Evolutionary conservation across 805 yeast species (phyloP).

Genomic region (Debaryomyces tyrocola): DNA sequence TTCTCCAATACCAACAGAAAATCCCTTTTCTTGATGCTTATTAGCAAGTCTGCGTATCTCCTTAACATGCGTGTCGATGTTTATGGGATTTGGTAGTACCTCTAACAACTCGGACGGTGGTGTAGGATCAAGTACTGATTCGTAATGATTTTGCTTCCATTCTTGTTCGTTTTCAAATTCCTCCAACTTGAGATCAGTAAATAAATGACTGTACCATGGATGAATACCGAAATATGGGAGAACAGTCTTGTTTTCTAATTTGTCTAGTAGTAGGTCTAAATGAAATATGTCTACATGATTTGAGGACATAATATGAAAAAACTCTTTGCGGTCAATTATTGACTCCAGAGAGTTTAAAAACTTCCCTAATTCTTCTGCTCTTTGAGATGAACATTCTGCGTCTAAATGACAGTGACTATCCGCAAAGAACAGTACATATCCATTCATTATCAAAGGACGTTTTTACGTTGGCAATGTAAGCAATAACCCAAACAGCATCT

Average conservation of each 20-base stretch:
- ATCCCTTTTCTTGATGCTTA: conserved; percentile 9
- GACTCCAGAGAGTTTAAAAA: conserved; percentile 8
- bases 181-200: conserved; percentile 29
- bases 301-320: conserved; percentile 40
- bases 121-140: conserved; percentile 43
- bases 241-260: conserved; percentile 14
- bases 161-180: conserved; percentile 9
- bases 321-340: conserved; percentile 2
- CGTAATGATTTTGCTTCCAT: conserved; percentile 57
- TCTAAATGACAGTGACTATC: conserved; percentile 41
- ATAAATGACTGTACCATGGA: conserved; percentile 87
- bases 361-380: conserved; percentile 8
- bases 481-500: not conserved
- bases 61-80: conserved; percentile 34
- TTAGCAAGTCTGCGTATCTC: conserved; percentile 25
- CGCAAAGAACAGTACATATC: conserved; percentile 3
- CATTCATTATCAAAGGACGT: not conserved
- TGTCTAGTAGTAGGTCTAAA: conserved; percentile 17
- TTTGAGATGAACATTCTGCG: conserved; percentile 10
- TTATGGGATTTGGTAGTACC: conserved; percentile 62
- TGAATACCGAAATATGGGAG: conserved; percentile 72
- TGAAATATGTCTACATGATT: conserved; percentile 32
- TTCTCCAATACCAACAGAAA: conserved; percentile 66
- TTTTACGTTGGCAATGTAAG: not conserved
- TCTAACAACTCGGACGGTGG: conserved; percentile 40